Percentiles rank a stretch among this genome's conserved stretches.
These are phyloP conservation scores for Fusarium sp. DNA, from an alignment of 2,329 filamentous ascomycete genomes.

Conservation along the genomic window DNA sequence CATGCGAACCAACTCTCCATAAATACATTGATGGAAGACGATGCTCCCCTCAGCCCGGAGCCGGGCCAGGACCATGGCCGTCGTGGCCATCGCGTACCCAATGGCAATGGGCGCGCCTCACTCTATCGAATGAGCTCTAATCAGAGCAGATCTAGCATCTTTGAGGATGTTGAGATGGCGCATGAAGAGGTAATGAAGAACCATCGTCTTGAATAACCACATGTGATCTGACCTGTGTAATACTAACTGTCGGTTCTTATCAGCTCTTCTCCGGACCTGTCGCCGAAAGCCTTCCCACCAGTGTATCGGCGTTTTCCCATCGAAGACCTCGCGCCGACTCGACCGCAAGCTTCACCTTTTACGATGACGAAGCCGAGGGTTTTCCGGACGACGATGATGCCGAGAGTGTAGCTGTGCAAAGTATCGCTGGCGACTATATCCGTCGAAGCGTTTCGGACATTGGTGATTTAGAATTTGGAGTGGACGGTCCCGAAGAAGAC, in stretches of 20 bases:
- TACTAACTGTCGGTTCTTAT: constrained; percentile 7
- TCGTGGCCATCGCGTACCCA: constrained; percentile 32
- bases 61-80: constrained; percentile 37
- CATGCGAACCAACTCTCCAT: constrained; percentile 38
- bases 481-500: constrained; percentile 59
- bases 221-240: neutral
- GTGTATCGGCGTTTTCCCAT: constrained; percentile 91
- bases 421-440: constrained; percentile 44
- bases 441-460: constrained; percentile 56
- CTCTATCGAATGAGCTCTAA: constrained; percentile 79
- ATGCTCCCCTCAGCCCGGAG: constrained; percentile 40
- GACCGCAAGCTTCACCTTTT: constrained; percentile 90
- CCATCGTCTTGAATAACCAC: neutral
- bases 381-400: constrained; percentile 52
- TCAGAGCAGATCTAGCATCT: constrained; percentile 82
- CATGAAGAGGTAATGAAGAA: constrained; percentile 81
- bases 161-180: constrained; percentile 98
- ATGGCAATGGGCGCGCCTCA: constrained; percentile 42
- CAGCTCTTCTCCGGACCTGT: constrained; percentile 91
- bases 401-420: constrained; percentile 51
- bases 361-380: constrained; percentile 73
- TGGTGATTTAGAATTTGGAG: constrained; percentile 58
- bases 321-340: constrained; percentile 86
- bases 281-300: constrained; percentile 95
- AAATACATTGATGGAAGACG: constrained; percentile 50